A percentile compares a stretch with the other conserved stretches of the same genome.
phyloP scores from a whole-genome alignment of 2,329 filamentous ascomycete genomes.

The Bipolaris sorokiniana region DNA sequence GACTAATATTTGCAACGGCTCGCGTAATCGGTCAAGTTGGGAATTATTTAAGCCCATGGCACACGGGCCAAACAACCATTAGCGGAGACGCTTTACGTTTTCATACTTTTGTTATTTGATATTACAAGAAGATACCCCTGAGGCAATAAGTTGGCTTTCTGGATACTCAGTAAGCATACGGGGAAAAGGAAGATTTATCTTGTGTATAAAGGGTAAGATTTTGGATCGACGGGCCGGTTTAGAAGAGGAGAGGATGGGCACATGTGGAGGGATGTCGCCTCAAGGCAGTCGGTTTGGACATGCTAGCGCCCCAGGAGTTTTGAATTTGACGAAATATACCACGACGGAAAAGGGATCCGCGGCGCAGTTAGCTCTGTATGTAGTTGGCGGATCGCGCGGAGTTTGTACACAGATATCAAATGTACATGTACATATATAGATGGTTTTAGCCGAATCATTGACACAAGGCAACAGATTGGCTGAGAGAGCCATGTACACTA shows the following conservation, averaged over 20 bases:
- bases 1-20: not conserved
- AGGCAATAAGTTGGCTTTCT: constrained; percentile 10
- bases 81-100: constrained; percentile 16
- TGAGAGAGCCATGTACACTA: not conserved
- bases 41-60: not conserved
- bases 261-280: constrained; percentile 1
- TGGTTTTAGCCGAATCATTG: not conserved
- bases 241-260: constrained; percentile 1
- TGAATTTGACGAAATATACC: constrained; percentile 1
- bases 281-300: not conserved
- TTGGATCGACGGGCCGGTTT: constrained; percentile 5
- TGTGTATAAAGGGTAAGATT: constrained; percentile 3
- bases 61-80: constrained; percentile 1
- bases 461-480: not conserved
- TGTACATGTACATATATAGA: not conserved
- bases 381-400: not conserved
- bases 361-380: not conserved
- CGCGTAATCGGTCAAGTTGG: constrained; percentile 1
- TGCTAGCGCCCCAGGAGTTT: not conserved
- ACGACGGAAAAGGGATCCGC: not conserved
- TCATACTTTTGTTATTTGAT: constrained; percentile 13
- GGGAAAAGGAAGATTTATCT: constrained; percentile 6
- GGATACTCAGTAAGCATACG: constrained; percentile 8
- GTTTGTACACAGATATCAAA: constrained; percentile 3
- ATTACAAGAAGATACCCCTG: constrained; percentile 17